phyloP scores from a whole-genome alignment of 2,329 filamentous ascomycete species.

The Aureobasidium vineae region DNA sequence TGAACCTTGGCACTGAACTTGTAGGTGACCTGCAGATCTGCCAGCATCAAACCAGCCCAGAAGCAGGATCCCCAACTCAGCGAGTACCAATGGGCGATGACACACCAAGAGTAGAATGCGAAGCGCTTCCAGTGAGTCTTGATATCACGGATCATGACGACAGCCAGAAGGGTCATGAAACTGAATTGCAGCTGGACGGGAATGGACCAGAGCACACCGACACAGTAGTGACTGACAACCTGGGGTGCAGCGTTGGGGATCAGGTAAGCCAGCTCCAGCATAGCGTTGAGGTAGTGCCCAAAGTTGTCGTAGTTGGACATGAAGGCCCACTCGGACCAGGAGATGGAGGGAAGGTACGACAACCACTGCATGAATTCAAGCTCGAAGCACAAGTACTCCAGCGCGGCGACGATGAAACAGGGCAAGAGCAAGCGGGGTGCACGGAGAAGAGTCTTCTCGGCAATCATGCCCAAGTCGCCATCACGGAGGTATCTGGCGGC shows the following conservation, averaged over 20 bases:
- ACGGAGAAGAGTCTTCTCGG: conserved; percentile 47
- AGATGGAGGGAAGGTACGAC: conserved; percentile 48
- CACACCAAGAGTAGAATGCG: conserved; percentile 45
- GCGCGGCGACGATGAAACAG: conserved; percentile 43
- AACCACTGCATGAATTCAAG: conserved; percentile 46
- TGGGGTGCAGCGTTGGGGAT: conserved; percentile 51
- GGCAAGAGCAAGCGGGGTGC: conserved; percentile 51
- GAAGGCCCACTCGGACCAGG: conserved; percentile 52
- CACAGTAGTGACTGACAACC: conserved; percentile 51
- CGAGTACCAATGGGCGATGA: conserved; percentile 50
- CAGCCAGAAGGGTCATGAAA: conserved; percentile 47
- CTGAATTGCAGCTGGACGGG: conserved; percentile 51
- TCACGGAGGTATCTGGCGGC: conserved; percentile 45
- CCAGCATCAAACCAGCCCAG: conserved; percentile 47
- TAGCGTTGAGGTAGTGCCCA: conserved; percentile 46
- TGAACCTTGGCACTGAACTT: conserved; percentile 45
- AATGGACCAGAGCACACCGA: conserved; percentile 53
- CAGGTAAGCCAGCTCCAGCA: conserved; percentile 48
- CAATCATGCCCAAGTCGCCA: conserved; percentile 46
- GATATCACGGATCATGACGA: conserved; percentile 47
- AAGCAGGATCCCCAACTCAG: conserved; percentile 49
- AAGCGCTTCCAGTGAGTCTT: conserved; percentile 50
- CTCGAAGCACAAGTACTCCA: conserved; percentile 51
- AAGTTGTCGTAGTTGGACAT: conserved; percentile 44
- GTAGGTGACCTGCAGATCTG: conserved; percentile 50